Evolutionary conservation across 495 filamentous ascomycete species (phyloP).

Genomic region (Hypoxylon trugodes): DNA sequence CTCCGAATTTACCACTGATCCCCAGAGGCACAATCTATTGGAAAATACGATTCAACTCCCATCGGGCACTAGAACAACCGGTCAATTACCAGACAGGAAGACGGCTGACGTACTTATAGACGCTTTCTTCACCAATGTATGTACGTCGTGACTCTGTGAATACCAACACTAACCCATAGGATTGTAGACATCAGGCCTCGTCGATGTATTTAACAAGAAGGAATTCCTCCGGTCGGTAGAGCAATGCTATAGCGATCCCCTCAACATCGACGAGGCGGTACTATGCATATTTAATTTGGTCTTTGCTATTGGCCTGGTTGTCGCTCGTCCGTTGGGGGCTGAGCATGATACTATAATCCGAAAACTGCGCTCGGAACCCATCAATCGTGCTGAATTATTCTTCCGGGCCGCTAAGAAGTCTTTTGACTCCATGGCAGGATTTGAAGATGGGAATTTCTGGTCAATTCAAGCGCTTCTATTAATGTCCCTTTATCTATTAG

Average conservation of each 20-base stretch:
- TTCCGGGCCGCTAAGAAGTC: conserved; percentile 65
- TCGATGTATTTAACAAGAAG: conserved; percentile 63
- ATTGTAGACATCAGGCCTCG: conserved; percentile 62
- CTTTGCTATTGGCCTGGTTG: conserved; percentile 65
- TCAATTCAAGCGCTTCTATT: conserved; percentile 67
- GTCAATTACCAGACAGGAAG: conserved; percentile 62
- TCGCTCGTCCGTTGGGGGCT: conserved; percentile 62
- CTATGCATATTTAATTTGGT: conserved; percentile 67
- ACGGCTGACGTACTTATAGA: conserved; percentile 64
- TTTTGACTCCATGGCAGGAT: conserved; percentile 61
- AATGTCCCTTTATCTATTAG: conserved; percentile 68
- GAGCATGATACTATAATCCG: conserved; percentile 59
- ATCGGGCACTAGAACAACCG: conserved; percentile 51
- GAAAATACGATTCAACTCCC: conserved; percentile 66
- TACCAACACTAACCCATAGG: conserved; percentile 3
- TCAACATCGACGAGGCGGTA: conserved; percentile 55
- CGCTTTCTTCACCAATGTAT: conserved; percentile 68
- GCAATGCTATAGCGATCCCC: conserved; percentile 61
- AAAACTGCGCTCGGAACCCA: conserved; percentile 53
- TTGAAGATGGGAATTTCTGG: conserved; percentile 71
- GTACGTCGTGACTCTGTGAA: conserved; percentile 22
- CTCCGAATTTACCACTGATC: conserved; percentile 74
- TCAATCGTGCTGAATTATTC: conserved; percentile 65
- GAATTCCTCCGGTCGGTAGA: conserved; percentile 59
- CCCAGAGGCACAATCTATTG: conserved; percentile 71